phyloP scores from a whole-genome alignment of 441 rosid species.

The Croton laevigatus region DNA sequence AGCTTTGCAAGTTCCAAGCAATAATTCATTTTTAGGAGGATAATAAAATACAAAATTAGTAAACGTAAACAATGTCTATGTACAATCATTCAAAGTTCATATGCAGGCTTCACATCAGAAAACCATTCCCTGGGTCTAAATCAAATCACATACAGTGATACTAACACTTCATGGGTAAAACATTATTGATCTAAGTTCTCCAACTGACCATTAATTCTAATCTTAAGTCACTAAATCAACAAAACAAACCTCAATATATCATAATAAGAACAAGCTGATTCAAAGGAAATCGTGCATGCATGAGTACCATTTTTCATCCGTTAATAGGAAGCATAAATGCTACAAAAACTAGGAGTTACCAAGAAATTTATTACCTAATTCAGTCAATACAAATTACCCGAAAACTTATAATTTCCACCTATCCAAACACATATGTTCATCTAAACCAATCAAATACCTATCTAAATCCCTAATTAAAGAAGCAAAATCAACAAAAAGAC shows the following conservation, averaged over 20 bases:
- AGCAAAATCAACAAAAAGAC: not conserved
- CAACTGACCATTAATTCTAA: not conserved
- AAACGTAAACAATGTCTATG: not conserved
- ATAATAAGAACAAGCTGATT: not conserved
- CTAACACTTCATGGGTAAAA: not conserved
- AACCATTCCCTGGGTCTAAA: not conserved
- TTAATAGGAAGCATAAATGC: no score
- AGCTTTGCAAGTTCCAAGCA: not conserved
- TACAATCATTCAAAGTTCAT: not conserved
- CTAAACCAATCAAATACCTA: no score
- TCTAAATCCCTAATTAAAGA: conserved; percentile 10
- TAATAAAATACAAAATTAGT: not conserved
- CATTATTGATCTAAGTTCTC: not conserved
- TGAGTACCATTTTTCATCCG: no score
- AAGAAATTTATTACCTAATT: no score
- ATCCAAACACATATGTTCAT: not conserved
- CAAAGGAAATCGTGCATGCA: not conserved
- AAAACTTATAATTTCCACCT: not conserved
- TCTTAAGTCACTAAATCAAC: not conserved
- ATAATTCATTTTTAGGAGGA: not conserved
- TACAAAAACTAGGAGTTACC: no score
- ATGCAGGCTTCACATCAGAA: not conserved
- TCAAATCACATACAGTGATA: not conserved
- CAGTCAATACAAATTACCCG: no score
- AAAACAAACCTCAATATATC: not conserved